Base-by-base conservation (phyloP, 176 grass and related monocot genomes). In the Canna indica region DNA sequence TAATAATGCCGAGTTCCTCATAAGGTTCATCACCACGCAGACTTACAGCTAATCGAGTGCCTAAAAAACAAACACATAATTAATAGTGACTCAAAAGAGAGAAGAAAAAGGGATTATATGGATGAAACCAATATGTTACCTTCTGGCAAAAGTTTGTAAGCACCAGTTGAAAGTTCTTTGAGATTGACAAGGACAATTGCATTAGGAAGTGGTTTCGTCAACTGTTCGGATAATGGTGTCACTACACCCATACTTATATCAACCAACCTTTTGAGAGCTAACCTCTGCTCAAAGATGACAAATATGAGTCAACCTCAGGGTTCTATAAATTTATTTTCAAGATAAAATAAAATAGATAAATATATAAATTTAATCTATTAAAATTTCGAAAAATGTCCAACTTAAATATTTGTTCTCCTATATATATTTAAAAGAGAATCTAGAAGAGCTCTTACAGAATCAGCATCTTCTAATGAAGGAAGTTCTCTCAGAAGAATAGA, bases 401-500 rank as follows among this genome's bases (percentile, higher is more conserved):
- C 48, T 48, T 16, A 69, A 54, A 58, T 70, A 31, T 24, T 35
- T 26, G 2, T 5, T 58, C 42, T 69, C n/a, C 11, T 57, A 27
- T 9, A 64, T 35, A 56, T 17, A 30, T 36, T 1, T 9, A 84
- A 78, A 79, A 41, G 9, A 61, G 77, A 58, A 65, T 28, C 16
- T 71, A 54, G 26, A 20, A 54, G 33, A 80, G 72, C 73, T 25
- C 83, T 90, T 73, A 99, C 90, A 83, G 95, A 74, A 78, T 88
- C 46, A 78, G 64, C 80, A 82, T 99, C 90, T 78, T 99, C 95
- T 59, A 99, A 63, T 75, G 90, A 75, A 27, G 95, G 95, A 35
- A 99, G 90, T 76, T 93, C 94, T 71, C 79, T 90, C 68, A 93
- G 73, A 88, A 99, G 90, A 88, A 99, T 93, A 8, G 90, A 99